These are phyloP conservation scores for Neopestalotiopsis sp. DNA, from an alignment of 2,329 filamentous ascomycete species.

Conservation along the genomic window DNA sequence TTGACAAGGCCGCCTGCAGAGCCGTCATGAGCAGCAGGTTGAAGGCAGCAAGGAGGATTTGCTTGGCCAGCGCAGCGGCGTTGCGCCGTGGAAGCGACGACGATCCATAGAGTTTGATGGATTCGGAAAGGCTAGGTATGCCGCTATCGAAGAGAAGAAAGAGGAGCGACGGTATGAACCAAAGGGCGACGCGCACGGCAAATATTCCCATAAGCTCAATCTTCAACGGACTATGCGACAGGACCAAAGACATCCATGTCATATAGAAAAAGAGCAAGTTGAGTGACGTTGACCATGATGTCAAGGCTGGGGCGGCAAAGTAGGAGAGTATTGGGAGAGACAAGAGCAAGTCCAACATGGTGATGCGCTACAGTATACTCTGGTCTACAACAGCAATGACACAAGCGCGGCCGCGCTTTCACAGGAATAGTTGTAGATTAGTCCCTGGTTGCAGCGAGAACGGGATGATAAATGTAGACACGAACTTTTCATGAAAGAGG, in stretches of 20 bases:
- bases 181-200: slow-evolving; percentile 71
- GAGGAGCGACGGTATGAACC: slow-evolving; percentile 72
- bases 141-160: slow-evolving; percentile 77
- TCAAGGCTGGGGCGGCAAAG: slow-evolving; percentile 64
- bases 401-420: neutral
- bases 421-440: neutral
- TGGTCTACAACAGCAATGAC: neutral
- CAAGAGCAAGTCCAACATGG: slow-evolving; percentile 68
- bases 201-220: slow-evolving; percentile 78
- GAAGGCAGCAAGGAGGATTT: slow-evolving; percentile 47
- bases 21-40: slow-evolving; percentile 52
- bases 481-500: neutral
- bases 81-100: slow-evolving; percentile 54
- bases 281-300: slow-evolving; percentile 78
- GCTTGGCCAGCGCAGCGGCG: slow-evolving; percentile 37
- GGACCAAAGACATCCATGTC: slow-evolving; percentile 84
- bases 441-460: neutral
- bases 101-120: slow-evolving; percentile 70
- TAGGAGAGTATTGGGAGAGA: slow-evolving; percentile 77
- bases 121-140: slow-evolving; percentile 71
- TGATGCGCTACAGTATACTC: neutral
- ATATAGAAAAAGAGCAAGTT: slow-evolving; percentile 91
- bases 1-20: slow-evolving; percentile 48
- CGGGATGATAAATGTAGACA: neutral
- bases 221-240: slow-evolving; percentile 75